These are phyloP conservation scores for Gossypium davidsonii DNA, from an alignment of 441 rosid genomes.

Conservation along the genomic window DNA sequence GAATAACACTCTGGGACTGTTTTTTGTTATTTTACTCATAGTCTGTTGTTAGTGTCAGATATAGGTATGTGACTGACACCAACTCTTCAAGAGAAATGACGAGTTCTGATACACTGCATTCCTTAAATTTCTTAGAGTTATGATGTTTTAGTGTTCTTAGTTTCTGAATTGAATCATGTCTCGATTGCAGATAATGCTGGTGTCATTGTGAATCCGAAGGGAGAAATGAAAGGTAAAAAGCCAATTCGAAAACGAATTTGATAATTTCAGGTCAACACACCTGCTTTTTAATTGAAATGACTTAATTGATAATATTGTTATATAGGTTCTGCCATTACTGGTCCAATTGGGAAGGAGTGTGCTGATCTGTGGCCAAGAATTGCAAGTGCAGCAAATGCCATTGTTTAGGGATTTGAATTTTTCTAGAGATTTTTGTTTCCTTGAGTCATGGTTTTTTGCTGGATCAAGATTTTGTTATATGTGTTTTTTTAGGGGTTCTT, in stretches of 20 bases:
- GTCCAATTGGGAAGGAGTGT: background rate
- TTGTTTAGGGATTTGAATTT: background rate
- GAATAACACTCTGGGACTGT: no score
- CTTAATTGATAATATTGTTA: no score
- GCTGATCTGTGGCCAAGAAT: background rate
- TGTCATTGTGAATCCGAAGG: background rate
- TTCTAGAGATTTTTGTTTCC: background rate
- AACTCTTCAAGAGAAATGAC: no score
- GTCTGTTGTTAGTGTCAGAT: no score
- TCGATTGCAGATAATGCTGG: slow-evolving; percentile 30
- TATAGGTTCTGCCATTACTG: background rate
- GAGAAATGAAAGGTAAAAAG: background rate
- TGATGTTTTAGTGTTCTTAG: background rate
- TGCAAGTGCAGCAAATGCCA: slow-evolving; percentile 2
- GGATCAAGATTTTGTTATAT: no score
- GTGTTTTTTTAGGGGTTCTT: no score
- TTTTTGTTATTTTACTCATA: no score
- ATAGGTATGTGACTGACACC: no score
- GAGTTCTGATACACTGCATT: background rate
- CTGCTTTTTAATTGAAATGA: no score
- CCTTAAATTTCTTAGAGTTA: no score
- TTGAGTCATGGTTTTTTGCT: background rate
- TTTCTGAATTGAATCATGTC: background rate
- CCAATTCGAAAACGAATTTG: no score
- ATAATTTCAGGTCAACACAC: no score